Evolutionary conservation across 2,329 filamentous ascomycete species (phyloP), one percentile per base, ranked within the genome.

Genomic region (Alternaria sp.): DNA sequence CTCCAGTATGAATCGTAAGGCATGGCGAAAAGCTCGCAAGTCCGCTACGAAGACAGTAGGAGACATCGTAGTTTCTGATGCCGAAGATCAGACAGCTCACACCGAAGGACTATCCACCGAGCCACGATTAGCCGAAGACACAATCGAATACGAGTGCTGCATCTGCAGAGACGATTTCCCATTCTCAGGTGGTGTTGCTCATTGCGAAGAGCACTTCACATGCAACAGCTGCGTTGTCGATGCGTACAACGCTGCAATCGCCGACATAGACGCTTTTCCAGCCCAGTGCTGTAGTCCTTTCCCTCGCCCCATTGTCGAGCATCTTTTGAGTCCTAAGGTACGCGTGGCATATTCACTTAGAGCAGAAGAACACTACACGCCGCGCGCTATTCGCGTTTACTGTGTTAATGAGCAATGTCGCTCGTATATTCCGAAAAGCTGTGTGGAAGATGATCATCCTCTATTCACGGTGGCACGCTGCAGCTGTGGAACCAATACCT

Each of bases 151-250:
- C 58, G 42, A 52, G 14, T 61, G 58, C 22, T 44, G 38, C 16
- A 46, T 57, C 9, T 61, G 58, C 20, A 28, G 47, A 16, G 48
- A 41, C 16, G 41, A 53, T 3, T 42, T 48, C n/a, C 16, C 18
- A 2, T 49, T 49, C 16, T 18, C 38, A 5, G 20, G 41, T 18
- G 48, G 53, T 3, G 20, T 61, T 6, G 26, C 43, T 26, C 39
- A 54, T 16, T 61, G 58, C 12, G 24, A 18, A n/a, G 39, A 36
- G 42, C 58, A 61, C 34, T 48, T 61, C 42, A 43, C 51, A 7
- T 61, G 53, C 58, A 57, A 61, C 20, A 18, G 41, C 5, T 57
- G 53, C 47, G 41, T 54, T 28, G 22, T 52, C 14, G 32, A 57
- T 22, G 32, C 47, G 14, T 44, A 57, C 24, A 32, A 28, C 24